Conservation (phyloP, 345 rosid genomes). For the Triadica sebifera region DNA sequence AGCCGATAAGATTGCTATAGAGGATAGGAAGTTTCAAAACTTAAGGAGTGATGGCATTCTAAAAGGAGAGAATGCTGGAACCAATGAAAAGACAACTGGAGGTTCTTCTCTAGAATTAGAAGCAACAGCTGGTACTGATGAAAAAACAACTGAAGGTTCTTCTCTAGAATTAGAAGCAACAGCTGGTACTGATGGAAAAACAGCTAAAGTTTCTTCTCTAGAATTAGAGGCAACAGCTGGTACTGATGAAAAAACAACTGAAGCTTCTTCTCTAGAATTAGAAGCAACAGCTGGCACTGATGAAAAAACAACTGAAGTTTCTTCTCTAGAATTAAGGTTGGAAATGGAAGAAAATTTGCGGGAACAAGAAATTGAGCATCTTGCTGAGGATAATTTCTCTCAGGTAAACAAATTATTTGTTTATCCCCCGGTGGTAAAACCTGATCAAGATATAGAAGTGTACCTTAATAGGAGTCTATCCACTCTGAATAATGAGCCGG, state of each 20-base stretch:
- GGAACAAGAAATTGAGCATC: slow-evolving; percentile 51
- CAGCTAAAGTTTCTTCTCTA: slow-evolving; percentile 25
- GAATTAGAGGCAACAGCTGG: slow-evolving; percentile 21
- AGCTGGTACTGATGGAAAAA: slow-evolving; percentile 15
- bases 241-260: slow-evolving; percentile 20
- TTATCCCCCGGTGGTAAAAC: slow-evolving; percentile 55
- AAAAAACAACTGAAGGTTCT: slow-evolving; percentile 24
- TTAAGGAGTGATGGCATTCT: slow-evolving; percentile 13
- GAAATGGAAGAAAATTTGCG: slow-evolving; percentile 22
- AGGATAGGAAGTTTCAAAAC: slow-evolving; percentile 15
- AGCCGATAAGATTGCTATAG: slow-evolving; percentile 17
- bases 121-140: slow-evolving; percentile 15
- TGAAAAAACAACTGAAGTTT: slow-evolving; percentile 16
- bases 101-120: slow-evolving; percentile 14
- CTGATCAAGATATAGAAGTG: slow-evolving; percentile 70
- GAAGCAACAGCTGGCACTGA: slow-evolving; percentile 15
- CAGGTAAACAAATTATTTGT: slow-evolving; percentile 59
- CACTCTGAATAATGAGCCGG: slow-evolving; percentile 51
- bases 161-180: slow-evolving; percentile 11
- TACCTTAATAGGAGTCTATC: slow-evolving; percentile 68
- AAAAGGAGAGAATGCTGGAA: slow-evolving; percentile 13
- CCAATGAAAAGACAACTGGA: slow-evolving; percentile 21
- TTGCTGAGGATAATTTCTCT: slow-evolving; percentile 48
- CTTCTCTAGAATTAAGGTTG: slow-evolving; percentile 38
- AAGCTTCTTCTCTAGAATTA: slow-evolving; percentile 13